phyloP scores from a whole-genome alignment of 345 rosid genomes.

The Dovyalis caffra region DNA sequence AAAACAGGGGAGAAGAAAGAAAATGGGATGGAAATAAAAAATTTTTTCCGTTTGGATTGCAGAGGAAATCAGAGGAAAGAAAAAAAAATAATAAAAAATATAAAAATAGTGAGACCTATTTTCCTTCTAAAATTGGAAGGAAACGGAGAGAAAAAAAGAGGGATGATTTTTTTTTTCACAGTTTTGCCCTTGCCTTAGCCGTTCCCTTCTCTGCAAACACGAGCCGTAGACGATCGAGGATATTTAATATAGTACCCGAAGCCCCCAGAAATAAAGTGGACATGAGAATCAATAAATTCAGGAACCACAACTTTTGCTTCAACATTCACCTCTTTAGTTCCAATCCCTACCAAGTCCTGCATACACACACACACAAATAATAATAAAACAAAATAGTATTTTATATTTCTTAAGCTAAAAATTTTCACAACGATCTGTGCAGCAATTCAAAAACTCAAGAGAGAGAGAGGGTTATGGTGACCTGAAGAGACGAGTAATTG shows the following conservation, averaged over 20 bases:
- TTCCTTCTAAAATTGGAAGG: no score
- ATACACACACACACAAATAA: neutral
- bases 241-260: constrained; percentile 51
- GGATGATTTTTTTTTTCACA: no score
- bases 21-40: no score
- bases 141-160: no score
- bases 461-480: constrained; percentile 1
- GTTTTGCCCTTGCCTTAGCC: no score
- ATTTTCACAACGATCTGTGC: neutral
- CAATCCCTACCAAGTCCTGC: constrained; percentile 60
- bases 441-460: neutral
- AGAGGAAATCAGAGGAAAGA: no score
- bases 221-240: no score
- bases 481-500: constrained; percentile 66
- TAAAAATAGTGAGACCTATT: no score
- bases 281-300: constrained; percentile 94
- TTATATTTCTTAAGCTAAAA: neutral
- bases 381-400: neutral
- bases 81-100: no score
- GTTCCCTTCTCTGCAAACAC: no score
- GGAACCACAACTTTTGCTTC: constrained; percentile 81
- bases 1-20: no score
- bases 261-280: constrained; percentile 66
- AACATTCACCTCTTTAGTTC: constrained; percentile 58
- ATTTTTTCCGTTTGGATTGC: no score